Base-by-base conservation (phyloP, 371 early-diverging fungal genomes). In the Mucor indicus region DNA sequence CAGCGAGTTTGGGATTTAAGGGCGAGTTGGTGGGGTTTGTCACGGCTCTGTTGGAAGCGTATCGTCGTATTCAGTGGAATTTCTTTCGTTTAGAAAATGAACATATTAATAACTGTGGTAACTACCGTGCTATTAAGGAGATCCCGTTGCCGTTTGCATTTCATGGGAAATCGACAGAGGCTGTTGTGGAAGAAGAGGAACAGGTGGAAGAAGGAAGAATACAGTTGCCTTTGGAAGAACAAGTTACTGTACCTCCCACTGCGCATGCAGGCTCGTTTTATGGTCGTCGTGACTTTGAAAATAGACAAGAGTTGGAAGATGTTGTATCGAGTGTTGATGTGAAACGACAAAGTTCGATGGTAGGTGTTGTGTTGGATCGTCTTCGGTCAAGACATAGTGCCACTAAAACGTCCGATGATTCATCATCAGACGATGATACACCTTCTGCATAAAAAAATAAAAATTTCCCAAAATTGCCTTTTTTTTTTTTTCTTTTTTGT, bases 11-110 rank as follows among this genome's bases (percentile, higher is more conserved):
- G 13, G 44, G 41, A 38, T 50, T 70, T 25, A 59, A 51, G 44
- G 71, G 67, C 48, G 63, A 47, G 43, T 15, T 58, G 25, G 32
- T 73, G 8, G 51, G 64, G 0, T 79, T 81, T 35, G 19, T 56
- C 0, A 41, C 71, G 22, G 80, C 83, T 22, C 32, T 76, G 24
- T 36, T 79, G 36, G 78, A 86, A 70, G 64, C 70, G 1, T 79
- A 85, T 48, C 76, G 95, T 20, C 86, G 95, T 24, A 82, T 86
- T 50, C 77, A 81, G 46, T 95, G 95, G 95, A 87, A 87, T 62
- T 80, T 95, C 47, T 85, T 90, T 59, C 89, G 95, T 13, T 72
- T 95, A 39, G 94, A 95, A 55, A 91, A 93, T 58, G 94, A 94
- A 51, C 95, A 94, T 53, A 57, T 89, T 39, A 90, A 87, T 69